Evolutionary conservation across 805 yeast species (phyloP).

Genomic region (Saccharomycopsis sp.): DNA sequence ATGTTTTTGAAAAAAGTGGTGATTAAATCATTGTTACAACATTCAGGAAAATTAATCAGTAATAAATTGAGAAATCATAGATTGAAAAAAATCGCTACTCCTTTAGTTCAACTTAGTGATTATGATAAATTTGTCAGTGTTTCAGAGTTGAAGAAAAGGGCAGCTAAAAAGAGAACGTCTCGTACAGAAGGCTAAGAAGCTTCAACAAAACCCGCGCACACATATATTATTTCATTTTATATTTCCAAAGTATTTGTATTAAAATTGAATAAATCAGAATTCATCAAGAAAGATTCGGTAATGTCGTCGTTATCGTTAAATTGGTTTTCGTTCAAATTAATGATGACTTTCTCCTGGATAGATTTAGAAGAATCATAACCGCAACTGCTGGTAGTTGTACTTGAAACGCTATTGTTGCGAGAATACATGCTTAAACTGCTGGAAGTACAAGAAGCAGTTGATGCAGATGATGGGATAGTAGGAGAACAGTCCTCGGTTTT

Average conservation of each 20-base stretch:
- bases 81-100: constrained; percentile 22
- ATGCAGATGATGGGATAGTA: too few relatives aligned
- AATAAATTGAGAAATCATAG: constrained; percentile 50
- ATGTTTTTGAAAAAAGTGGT: constrained; percentile 54
- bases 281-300: background rate
- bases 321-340: too few relatives aligned
- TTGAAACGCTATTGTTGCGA: too few relatives aligned
- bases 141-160: constrained; percentile 9
- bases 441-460: too few relatives aligned
- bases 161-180: background rate
- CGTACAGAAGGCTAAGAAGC: background rate
- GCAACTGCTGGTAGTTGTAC: too few relatives aligned
- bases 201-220: background rate
- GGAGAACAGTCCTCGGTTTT: too few relatives aligned
- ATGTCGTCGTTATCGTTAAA: background rate
- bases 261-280: background rate
- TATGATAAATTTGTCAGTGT: constrained; percentile 29
- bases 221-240: background rate
- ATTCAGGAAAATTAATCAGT: constrained; percentile 72
- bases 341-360: too few relatives aligned
- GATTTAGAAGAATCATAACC: too few relatives aligned
- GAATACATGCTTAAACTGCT: too few relatives aligned
- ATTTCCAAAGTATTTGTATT: background rate
- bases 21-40: constrained; percentile 50
- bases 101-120: constrained; percentile 29